Evolutionary conservation across 108 stramenopile species (phyloP), one percentile per base, ranked within the genome.

Genomic region (Skeletonema tropicum): DNA sequence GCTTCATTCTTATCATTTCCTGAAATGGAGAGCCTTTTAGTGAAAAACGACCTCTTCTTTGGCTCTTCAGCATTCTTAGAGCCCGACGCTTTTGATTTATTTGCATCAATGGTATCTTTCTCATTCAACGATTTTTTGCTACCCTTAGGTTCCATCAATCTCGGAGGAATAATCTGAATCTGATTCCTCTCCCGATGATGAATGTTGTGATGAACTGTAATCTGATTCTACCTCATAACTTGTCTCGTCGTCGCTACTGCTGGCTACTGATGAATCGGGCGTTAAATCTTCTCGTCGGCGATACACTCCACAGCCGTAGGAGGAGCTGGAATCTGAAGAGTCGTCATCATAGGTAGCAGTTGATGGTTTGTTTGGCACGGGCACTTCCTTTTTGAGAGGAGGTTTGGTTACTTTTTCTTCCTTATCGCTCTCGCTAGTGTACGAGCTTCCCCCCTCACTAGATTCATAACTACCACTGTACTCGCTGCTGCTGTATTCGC

Each of bases 381-480:
- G 52, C 9, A 7, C 21, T 55, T 55, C 21, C 52, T 49, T 49
- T 19, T 49, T 49, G 17, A 1, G n/a, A 6, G 17, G n/a, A 17
- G 21, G 52, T 55, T 23, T 15, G 10, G n/a, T 25, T 55, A 21
- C 23, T 55, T 23, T 8, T 55, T 55, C 52, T 23, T 55, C 6
- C 21, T 55, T 2, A 11, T 55, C 52, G 52, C 52, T 55, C 9
- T 9, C 52, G 52, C 52, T 55, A 11, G 21, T 55, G 9, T 55
- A 55, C 6, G 52, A 55, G 52, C 52, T 55, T 21, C 52, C 23
- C 52, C 52, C 23, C 52, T 55, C 52, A 55, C 52, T 55, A 25
- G 23, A 23, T 23, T 55, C 52, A 9, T 55, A 7, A 23, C 23
- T 23, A 23, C 52, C 23, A 23, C 7, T 55, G 23, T 55, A 55